Base-by-base conservation (phyloP, 2,329 filamentous ascomycete genomes). In the Diaporthe eres region DNA sequence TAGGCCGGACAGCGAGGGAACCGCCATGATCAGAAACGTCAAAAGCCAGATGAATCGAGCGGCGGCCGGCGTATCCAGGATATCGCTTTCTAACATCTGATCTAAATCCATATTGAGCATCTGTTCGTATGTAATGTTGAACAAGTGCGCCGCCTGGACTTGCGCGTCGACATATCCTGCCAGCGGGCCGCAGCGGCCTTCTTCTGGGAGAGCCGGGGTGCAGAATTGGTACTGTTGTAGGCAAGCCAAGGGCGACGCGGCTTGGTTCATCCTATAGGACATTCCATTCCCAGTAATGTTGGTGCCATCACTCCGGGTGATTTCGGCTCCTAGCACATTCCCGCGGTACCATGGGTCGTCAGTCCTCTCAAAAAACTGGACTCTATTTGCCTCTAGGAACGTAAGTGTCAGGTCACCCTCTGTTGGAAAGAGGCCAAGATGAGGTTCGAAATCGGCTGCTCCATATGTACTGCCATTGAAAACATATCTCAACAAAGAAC, bases 331-430 rank as follows among this genome's bases (percentile, higher is more conserved):
- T 4, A 25, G 39, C 25, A 47, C 25, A 8, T 5, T 65, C 7
- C n/a, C 60, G 15, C 39, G 60, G 8, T 65, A 65, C 60, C 39
- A 65, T 12, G 60, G 60, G 42, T 65, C 60, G 15, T 65, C 42
- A 47, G 25, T 22, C 17, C 17, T 65, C 8, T 65, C 60, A 9
- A 65, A 7, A n/a, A 47, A 65, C 2, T 7, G 1, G 39, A 65
- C 25, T 15, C 60, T 42, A 17, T 47, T 47, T 31, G 25, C 60
- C 47, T 13, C 1, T 47, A 65, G 60, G 15, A 65, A 65, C 2
- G 25, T 34, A 5, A 65, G 39, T 1, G 47, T 31, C 42, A 65
- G 25, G 60, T 65, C 60, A 34, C 42, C 60, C 0, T 65, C 60
- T 65, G 39, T 1, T 47, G 39, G 3, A 13, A 47, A 65, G 39